Conservation (phyloP, 306 rosid genomes). For the Dryas octopetala region DNA sequence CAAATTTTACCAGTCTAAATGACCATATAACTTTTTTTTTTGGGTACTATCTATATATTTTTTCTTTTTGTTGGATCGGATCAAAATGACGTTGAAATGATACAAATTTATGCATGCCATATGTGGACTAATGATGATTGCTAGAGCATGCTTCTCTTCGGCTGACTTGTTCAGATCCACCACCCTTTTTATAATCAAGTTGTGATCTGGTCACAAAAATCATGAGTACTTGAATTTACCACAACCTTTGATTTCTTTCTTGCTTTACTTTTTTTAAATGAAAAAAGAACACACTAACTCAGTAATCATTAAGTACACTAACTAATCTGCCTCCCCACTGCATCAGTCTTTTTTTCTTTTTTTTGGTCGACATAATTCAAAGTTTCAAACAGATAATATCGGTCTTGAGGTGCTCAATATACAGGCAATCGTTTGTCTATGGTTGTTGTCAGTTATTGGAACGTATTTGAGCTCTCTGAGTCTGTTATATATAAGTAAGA, state of each 20-base stretch:
- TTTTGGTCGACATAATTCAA: too few relatives aligned
- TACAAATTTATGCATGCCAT: neutral
- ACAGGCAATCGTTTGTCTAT: slow-evolving; percentile 53
- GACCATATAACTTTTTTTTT: too few relatives aligned
- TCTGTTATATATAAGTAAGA: slow-evolving; percentile 53
- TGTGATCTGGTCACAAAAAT: neutral
- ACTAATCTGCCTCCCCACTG: too few relatives aligned
- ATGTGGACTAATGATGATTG: neutral
- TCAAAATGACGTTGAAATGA: neutral
- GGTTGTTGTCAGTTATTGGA: slow-evolving; percentile 58
- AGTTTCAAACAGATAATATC: too few relatives aligned
- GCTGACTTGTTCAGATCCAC: neutral
- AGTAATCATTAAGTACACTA: too few relatives aligned
- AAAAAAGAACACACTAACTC: too few relatives aligned
- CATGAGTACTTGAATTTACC: neutral
- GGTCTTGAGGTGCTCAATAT: slow-evolving; percentile 10
- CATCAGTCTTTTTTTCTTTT: too few relatives aligned
- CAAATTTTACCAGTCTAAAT: too few relatives aligned
- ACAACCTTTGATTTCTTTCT: neutral
- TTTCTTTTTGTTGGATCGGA: too few relatives aligned
- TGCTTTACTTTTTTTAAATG: too few relatives aligned
- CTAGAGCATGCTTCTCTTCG: neutral
- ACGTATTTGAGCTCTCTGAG: slow-evolving; percentile 36
- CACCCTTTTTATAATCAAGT: neutral
- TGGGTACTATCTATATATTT: too few relatives aligned